These are phyloP conservation scores for Fusarium sp. DNA, from an alignment of 2,329 filamentous ascomycete species.

Conservation along the genomic window DNA sequence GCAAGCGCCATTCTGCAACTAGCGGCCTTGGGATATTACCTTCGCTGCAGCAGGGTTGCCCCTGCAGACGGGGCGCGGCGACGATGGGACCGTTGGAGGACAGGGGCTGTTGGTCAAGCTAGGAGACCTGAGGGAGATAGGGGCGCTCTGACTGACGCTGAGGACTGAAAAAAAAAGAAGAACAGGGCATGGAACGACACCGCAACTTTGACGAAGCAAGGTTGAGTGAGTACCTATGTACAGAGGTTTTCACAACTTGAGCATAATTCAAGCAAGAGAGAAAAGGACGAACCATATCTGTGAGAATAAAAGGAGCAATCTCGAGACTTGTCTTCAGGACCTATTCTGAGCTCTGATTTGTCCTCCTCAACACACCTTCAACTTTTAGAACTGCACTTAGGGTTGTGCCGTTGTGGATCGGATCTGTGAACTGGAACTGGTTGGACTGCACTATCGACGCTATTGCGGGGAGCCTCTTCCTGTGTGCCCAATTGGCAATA, in stretches of 20 bases:
- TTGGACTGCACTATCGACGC: constrained; percentile 29
- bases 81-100: constrained; percentile 32
- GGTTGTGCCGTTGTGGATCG: constrained; percentile 30
- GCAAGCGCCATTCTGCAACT: constrained; percentile 46
- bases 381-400: constrained; percentile 8
- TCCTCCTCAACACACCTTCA: constrained; percentile 18
- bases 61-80: constrained; percentile 41
- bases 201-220: constrained; percentile 24
- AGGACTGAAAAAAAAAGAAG: neutral
- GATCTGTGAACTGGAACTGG: constrained; percentile 32
- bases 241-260: neutral
- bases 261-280: neutral
- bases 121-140: constrained; percentile 34
- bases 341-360: constrained; percentile 28
- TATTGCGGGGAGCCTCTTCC: constrained; percentile 20
- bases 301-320: neutral
- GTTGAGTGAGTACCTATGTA: neutral
- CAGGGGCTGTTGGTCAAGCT: constrained; percentile 13
- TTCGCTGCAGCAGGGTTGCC: constrained; percentile 45
- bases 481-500: constrained; percentile 22
- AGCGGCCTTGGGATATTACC: constrained; percentile 46
- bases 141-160: constrained; percentile 27
- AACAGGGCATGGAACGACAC: constrained; percentile 30
- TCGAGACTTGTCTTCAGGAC: neutral
- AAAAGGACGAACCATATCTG: neutral